Percentiles rank a stretch among this genome's conserved stretches.
phyloP scores from a whole-genome alignment of 169 alveolate genomes.

The Eimeria sp. region DNA sequence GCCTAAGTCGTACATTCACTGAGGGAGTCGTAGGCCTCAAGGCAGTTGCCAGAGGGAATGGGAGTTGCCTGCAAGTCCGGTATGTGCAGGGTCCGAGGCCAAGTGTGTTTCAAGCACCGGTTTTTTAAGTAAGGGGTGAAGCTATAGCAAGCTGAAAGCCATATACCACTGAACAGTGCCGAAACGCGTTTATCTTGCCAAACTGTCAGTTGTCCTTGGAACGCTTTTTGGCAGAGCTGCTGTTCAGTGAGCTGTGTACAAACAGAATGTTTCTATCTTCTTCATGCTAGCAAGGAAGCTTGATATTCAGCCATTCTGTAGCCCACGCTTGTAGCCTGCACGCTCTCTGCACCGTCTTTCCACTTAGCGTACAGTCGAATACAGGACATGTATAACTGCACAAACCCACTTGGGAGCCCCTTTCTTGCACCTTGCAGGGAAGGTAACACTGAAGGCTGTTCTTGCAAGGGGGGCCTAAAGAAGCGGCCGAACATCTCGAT shows the following conservation, averaged over 20 bases:
- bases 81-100: neutral
- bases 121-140: conserved; percentile 24
- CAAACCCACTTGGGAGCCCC: neutral
- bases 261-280: neutral
- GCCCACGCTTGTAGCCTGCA: neutral
- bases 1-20: neutral
- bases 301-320: neutral
- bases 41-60: conserved; percentile 1
- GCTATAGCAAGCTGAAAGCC: neutral
- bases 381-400: neutral
- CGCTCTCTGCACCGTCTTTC: neutral
- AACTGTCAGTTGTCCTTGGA: conserved; percentile 2
- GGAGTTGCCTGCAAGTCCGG: neutral
- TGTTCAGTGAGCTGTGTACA: neutral
- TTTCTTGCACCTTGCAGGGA: neutral
- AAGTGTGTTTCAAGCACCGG: neutral
- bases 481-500: neutral
- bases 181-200: neutral
- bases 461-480: neutral
- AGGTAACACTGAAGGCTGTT: neutral
- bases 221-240: conserved; percentile 5
- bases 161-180: neutral
- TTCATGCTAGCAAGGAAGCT: neutral
- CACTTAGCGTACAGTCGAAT: neutral
- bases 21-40: conserved; percentile 1